Evolutionary conservation across 495 filamentous ascomycete genomes (phyloP).

Genomic region (Penicillium herquei): DNA sequence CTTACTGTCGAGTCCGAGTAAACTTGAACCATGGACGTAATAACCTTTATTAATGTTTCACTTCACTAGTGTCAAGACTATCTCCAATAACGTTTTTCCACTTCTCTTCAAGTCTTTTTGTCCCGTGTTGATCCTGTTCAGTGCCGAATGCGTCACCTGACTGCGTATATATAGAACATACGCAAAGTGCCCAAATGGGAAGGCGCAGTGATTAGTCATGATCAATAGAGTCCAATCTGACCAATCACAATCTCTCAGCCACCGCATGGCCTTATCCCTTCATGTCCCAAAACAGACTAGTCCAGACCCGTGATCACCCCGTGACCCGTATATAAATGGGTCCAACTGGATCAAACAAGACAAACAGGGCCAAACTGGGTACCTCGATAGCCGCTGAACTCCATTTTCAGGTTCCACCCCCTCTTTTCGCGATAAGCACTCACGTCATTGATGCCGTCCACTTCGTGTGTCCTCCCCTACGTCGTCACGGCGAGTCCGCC

Average conservation of each 20-base stretch:
- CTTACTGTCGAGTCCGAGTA: not conserved
- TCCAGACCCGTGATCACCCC: too few relatives aligned
- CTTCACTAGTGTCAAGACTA: too few relatives aligned
- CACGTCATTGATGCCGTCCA: slow-evolving; percentile 19
- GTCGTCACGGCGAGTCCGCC: not conserved
- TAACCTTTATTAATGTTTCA: too few relatives aligned
- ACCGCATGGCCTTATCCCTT: too few relatives aligned
- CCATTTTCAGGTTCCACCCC: slow-evolving; percentile 21
- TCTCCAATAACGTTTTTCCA: not conserved
- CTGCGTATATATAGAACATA: not conserved
- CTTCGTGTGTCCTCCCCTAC: too few relatives aligned
- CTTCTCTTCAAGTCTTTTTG: too few relatives aligned
- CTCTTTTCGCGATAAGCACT: slow-evolving; percentile 33
- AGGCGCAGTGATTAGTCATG: not conserved
- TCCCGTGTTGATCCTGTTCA: not conserved
- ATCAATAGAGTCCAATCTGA: not conserved
- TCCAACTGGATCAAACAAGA: too few relatives aligned
- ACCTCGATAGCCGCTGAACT: slow-evolving; percentile 4
- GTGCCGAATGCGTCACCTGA: slow-evolving; percentile 1
- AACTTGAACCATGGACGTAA: too few relatives aligned
- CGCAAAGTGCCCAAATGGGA: not conserved
- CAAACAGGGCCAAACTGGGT: not conserved
- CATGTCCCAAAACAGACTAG: too few relatives aligned
- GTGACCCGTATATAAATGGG: not conserved
- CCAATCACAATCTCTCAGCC: too few relatives aligned